Evolutionary conservation across 176 grass and related monocot genomes (phyloP).

Genomic region (Typha latifolia): DNA sequence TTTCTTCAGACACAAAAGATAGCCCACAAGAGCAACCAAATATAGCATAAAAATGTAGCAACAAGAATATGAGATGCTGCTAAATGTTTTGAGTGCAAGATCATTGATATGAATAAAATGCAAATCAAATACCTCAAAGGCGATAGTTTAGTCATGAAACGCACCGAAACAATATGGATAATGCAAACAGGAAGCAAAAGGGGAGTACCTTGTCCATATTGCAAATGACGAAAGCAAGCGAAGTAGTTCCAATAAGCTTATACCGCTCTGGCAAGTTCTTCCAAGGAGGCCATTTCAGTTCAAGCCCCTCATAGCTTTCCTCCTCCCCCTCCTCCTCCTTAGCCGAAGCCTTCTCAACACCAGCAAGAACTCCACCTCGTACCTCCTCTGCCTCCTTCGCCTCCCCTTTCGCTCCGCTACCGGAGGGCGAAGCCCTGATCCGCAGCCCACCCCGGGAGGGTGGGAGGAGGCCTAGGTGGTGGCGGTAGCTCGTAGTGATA

Average conservation of each 20-base stretch:
- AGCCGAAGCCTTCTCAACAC: constrained; percentile 13
- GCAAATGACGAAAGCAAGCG: constrained; percentile 92
- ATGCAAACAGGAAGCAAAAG: not conserved
- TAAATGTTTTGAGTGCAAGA: not conserved
- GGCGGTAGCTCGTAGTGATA: not conserved
- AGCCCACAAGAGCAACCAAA: not conserved
- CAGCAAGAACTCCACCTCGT: constrained; percentile 2
- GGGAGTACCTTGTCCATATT: constrained; percentile 96
- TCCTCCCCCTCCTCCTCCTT: not conserved
- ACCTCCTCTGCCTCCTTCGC: constrained; percentile 32
- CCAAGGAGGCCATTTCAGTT: constrained; percentile 60
- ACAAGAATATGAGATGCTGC: not conserved
- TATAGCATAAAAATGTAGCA: not conserved
- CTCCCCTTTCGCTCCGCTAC: constrained; percentile 11
- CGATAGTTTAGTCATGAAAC: too few species aligned
- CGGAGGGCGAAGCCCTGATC: constrained; percentile 27
- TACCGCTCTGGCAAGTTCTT: constrained; percentile 54
- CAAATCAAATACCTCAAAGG: too few species aligned
- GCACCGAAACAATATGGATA: too few species aligned
- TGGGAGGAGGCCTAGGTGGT: constrained; percentile 2
- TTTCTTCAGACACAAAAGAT: too few species aligned
- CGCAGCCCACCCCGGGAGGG: constrained; percentile 2
- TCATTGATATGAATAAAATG: too few species aligned
- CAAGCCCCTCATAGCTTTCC: constrained; percentile 7
- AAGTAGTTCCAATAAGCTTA: constrained; percentile 73